These are phyloP conservation scores for Trichoderma virens DNA, from an alignment of 495 filamentous ascomycete species.

Conservation along the genomic window DNA sequence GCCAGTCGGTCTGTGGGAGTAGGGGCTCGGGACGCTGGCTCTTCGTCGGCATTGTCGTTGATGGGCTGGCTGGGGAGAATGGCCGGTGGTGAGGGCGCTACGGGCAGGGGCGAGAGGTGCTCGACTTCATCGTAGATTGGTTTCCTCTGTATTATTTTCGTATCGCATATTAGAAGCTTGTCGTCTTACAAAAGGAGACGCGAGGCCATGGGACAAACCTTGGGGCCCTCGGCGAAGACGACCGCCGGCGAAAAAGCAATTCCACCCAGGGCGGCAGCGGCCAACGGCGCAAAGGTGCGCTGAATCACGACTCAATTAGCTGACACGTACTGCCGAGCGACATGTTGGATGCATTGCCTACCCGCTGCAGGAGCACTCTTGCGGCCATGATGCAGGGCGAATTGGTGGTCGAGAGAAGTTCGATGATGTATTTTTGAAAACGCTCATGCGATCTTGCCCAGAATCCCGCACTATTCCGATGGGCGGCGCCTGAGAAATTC, in stretches of 20 bases:
- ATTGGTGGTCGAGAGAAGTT: slow-evolving; percentile 20
- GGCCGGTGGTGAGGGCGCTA: slow-evolving; percentile 17
- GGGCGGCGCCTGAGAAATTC: neutral
- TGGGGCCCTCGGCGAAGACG: slow-evolving; percentile 39
- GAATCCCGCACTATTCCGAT: neutral
- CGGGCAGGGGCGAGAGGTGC: slow-evolving; percentile 28
- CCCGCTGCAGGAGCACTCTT: slow-evolving; percentile 45
- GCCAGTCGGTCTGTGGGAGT: slow-evolving; percentile 90
- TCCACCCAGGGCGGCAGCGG: slow-evolving; percentile 37
- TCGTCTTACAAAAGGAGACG: neutral
- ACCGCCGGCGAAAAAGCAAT: slow-evolving; percentile 36
- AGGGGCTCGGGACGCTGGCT: slow-evolving; percentile 42
- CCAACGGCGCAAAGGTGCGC: slow-evolving; percentile 40
- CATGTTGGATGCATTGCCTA: slow-evolving; percentile 16
- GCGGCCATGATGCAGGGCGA: slow-evolving; percentile 42
- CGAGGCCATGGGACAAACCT: slow-evolving; percentile 1
- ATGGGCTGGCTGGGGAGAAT: slow-evolving; percentile 22
- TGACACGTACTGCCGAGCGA: slow-evolving; percentile 7
- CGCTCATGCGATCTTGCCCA: neutral
- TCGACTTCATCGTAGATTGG: slow-evolving; percentile 79
- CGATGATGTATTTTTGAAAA: slow-evolving; percentile 9
- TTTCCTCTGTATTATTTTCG: slow-evolving; percentile 46
- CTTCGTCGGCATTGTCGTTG: slow-evolving; percentile 20
- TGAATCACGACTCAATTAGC: slow-evolving; percentile 17
- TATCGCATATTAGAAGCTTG: neutral